Percentiles rank a stretch among this genome's conserved stretches.
Evolutionary conservation across 2,329 filamentous ascomycete species (phyloP).

Genomic region (Cercospora zeina): DNA sequence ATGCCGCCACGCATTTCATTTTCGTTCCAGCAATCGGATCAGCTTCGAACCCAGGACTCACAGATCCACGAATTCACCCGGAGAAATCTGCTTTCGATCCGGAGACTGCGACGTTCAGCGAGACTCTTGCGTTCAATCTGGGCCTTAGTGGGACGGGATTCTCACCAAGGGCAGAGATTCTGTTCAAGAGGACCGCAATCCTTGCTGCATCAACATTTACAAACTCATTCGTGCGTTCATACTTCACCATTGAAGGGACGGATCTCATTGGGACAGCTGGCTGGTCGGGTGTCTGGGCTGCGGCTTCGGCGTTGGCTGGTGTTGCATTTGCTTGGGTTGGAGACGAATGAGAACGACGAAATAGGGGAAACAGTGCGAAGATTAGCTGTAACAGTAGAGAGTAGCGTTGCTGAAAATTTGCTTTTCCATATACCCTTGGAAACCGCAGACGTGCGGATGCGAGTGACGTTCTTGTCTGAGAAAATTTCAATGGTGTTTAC

Average conservation of each 20-base stretch:
- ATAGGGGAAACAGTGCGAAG: not conserved
- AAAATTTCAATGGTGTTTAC: not conserved
- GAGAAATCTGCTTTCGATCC: conserved; percentile 63
- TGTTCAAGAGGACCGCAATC: conserved; percentile 57
- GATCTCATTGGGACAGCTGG: conserved; percentile 67
- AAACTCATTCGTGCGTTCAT: conserved; percentile 65
- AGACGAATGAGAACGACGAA: conserved; percentile 34
- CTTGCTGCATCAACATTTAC: conserved; percentile 49
- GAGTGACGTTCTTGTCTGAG: conserved; percentile 1
- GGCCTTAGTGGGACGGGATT: conserved; percentile 62
- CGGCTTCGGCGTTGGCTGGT: conserved; percentile 63
- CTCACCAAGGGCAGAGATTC: conserved; percentile 63
- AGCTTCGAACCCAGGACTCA: conserved; percentile 33
- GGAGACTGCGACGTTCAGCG: conserved; percentile 61
- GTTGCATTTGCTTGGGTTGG: conserved; percentile 56
- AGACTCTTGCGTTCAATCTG: conserved; percentile 71
- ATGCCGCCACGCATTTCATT: conserved; percentile 72
- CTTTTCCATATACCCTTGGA: conserved; percentile 12
- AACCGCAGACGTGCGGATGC: not conserved
- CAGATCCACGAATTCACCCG: conserved; percentile 26
- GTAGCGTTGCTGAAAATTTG: conserved; percentile 9
- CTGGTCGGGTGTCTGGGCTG: conserved; percentile 75
- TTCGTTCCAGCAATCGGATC: conserved; percentile 66
- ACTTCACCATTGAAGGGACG: conserved; percentile 67
- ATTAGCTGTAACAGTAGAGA: conserved; percentile 6